Conservation (phyloP, 352 stramenopile species). For the Phytopythium litorale region DNA sequence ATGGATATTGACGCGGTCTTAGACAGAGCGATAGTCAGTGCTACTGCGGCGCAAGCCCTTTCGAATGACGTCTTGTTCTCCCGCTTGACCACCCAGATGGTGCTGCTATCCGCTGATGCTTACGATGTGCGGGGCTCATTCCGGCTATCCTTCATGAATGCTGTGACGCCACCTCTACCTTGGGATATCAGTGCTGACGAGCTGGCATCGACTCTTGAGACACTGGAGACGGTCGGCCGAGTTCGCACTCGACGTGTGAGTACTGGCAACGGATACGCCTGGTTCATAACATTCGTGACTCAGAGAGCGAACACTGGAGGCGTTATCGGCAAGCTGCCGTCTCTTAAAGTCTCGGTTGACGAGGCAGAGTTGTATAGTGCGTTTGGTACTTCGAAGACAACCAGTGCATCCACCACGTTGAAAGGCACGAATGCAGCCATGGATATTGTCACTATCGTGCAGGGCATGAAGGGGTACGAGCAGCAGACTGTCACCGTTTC, state of each 20-base stretch:
- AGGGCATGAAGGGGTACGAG: constrained; percentile 90
- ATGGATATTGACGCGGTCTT: constrained; percentile 76
- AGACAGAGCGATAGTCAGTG: constrained; percentile 22
- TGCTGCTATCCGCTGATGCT: constrained; percentile 73
- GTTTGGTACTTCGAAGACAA: constrained; percentile 43
- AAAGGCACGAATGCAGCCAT: constrained; percentile 76
- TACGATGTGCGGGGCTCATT: constrained; percentile 89
- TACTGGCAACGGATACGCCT: constrained; percentile 72
- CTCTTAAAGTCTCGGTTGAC: constrained; percentile 74
- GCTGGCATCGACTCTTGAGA: constrained; percentile 74
- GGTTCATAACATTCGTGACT: constrained; percentile 79
- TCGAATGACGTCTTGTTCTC: constrained; percentile 77
- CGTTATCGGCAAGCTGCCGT: constrained; percentile 47
- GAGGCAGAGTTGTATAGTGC: constrained; percentile 45
- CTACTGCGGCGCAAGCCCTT: constrained; percentile 20
- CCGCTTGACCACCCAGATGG: constrained; percentile 81
- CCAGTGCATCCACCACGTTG: constrained; percentile 35
- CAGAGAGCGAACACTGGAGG: constrained; percentile 40
- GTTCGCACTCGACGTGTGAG: constrained; percentile 72
- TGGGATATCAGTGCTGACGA: constrained; percentile 78
- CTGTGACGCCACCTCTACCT: constrained; percentile 62
- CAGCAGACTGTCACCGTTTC: constrained; percentile 87
- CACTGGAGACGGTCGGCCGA: constrained; percentile 77
- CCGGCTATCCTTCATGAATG: constrained; percentile 65
- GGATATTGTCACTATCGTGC: constrained; percentile 72